These are phyloP conservation scores for Neocallimastix lanati DNA, from an alignment of 192 early-diverging fungal genomes.

Conservation along the genomic window DNA sequence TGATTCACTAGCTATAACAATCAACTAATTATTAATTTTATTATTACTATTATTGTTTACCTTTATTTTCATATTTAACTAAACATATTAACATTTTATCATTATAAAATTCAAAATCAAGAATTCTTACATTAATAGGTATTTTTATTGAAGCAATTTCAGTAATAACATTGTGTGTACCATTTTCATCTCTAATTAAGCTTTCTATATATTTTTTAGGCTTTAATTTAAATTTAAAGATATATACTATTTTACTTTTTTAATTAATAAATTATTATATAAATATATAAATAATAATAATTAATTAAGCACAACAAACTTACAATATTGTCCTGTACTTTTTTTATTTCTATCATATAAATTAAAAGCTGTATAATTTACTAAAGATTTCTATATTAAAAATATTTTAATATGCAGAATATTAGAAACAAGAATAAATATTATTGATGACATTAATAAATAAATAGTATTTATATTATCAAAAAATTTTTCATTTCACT, in stretches of 20 bases:
- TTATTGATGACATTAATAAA: too few relatives aligned
- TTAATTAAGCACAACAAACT: too few relatives aligned
- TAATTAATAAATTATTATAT: too few relatives aligned
- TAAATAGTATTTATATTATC: too few relatives aligned
- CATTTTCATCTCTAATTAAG: background rate
- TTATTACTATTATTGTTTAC: background rate
- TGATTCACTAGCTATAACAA: too few relatives aligned
- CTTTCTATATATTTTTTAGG: background rate
- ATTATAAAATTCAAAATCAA: background rate
- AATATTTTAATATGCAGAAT: too few relatives aligned
- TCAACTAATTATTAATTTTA: too few relatives aligned
- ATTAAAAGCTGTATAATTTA: background rate
- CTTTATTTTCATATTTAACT: background rate
- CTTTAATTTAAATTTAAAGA: background rate
- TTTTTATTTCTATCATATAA: background rate
- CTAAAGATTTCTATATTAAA: background rate
- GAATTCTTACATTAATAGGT: background rate
- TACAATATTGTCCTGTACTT: background rate
- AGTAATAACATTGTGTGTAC: background rate
- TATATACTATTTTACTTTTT: background rate
- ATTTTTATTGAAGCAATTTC: background rate
- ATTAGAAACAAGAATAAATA: too few relatives aligned
- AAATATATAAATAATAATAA: too few relatives aligned
- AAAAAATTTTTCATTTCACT: too few relatives aligned
- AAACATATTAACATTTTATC: background rate